Evolutionary conservation across 2,329 filamentous ascomycete species (phyloP).

Genomic region (Aspergillus phoenicis): DNA sequence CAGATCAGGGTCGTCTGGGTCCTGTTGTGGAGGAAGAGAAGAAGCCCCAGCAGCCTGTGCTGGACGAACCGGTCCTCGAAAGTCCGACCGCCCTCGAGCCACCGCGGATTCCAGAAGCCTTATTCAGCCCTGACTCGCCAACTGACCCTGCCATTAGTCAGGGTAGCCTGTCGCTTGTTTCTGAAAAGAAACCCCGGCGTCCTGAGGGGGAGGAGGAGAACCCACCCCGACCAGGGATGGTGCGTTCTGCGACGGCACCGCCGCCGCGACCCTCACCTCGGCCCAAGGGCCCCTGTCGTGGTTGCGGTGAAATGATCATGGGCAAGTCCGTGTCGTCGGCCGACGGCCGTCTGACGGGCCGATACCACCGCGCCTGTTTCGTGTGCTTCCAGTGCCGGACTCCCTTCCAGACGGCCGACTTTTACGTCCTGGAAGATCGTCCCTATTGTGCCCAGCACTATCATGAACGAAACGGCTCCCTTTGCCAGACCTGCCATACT

Average conservation of each 20-base stretch:
- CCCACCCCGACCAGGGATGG: slow-evolving; percentile 10
- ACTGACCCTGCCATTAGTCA: slow-evolving; percentile 50
- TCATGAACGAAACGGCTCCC: slow-evolving; percentile 83
- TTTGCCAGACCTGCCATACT: slow-evolving; percentile 75
- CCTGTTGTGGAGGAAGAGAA: slow-evolving; percentile 61
- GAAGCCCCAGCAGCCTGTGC: slow-evolving; percentile 18
- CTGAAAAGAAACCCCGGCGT: slow-evolving; percentile 20
- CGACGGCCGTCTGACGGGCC: slow-evolving; percentile 85
- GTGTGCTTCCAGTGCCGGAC: slow-evolving; percentile 81
- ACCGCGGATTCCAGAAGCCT: slow-evolving; percentile 33
- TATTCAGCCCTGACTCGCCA: slow-evolving; percentile 49
- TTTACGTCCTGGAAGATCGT: slow-evolving; percentile 84
- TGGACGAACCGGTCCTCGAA: slow-evolving; percentile 40
- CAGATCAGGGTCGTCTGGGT: slow-evolving; percentile 49
- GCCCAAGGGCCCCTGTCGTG: slow-evolving; percentile 77
- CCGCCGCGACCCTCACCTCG: slow-evolving; percentile 46
- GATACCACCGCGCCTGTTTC: slow-evolving; percentile 95
- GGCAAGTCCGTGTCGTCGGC: slow-evolving; percentile 94
- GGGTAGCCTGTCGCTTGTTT: slow-evolving; percentile 42
- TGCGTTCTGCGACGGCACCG: slow-evolving; percentile 31
- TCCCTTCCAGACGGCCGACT: slow-evolving; percentile 83
- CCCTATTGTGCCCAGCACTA: slow-evolving; percentile 94
- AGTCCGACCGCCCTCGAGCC: slow-evolving; percentile 31
- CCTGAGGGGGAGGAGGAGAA: slow-evolving; percentile 13
- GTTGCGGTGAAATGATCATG: slow-evolving; percentile 74